Percentiles rank a stretch among this genome's conserved stretches.
Evolutionary conservation across 1,284 basidiomycete species (phyloP).

Genomic region (Xerocomus nothofagi): DNA sequence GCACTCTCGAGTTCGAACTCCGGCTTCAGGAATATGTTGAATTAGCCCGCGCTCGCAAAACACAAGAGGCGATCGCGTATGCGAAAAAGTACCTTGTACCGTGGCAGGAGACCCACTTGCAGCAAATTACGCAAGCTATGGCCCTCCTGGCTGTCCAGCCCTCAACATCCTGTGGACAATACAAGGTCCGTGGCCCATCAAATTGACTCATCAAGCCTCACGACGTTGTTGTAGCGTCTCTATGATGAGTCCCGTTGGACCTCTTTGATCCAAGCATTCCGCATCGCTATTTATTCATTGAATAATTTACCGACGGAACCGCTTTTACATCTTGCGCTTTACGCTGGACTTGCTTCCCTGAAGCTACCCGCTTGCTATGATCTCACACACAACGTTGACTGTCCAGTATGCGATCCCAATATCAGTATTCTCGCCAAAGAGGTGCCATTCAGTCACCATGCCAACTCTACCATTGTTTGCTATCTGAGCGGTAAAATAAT

Average conservation of each 20-base stretch:
- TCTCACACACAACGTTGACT: constrained; percentile 76
- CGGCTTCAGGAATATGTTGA: constrained; percentile 97
- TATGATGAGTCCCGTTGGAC: constrained; percentile 82
- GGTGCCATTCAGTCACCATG: constrained; percentile 92
- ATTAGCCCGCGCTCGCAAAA: constrained; percentile 70
- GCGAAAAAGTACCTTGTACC: constrained; percentile 76
- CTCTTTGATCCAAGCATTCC: constrained; percentile 73
- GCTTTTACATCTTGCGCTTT: constrained; percentile 82
- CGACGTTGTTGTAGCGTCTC: constrained; percentile 56
- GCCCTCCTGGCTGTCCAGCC: constrained; percentile 75
- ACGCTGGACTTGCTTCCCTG: constrained; percentile 84
- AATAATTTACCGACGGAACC: constrained; percentile 87
- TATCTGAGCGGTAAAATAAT: constrained; percentile 88
- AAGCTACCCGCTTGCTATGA: constrained; percentile 80
- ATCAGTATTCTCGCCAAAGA: constrained; percentile 79
- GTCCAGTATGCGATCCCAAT: constrained; percentile 85
- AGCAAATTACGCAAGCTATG: constrained; percentile 76
- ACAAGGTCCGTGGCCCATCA: constrained; percentile 52
- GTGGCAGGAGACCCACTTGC: constrained; percentile 80
- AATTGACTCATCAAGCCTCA: constrained; percentile 14
- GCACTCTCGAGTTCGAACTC: constrained; percentile 93
- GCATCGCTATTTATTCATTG: constrained; percentile 80
- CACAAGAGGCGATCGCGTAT: constrained; percentile 82
- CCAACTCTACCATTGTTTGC: constrained; percentile 95
- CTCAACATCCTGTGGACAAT: constrained; percentile 64